A percentile compares a stretch with the other conserved stretches of the same genome.
Evolutionary conservation across 2,329 filamentous ascomycete species (phyloP).

Genomic region (Tolypocladium album): DNA sequence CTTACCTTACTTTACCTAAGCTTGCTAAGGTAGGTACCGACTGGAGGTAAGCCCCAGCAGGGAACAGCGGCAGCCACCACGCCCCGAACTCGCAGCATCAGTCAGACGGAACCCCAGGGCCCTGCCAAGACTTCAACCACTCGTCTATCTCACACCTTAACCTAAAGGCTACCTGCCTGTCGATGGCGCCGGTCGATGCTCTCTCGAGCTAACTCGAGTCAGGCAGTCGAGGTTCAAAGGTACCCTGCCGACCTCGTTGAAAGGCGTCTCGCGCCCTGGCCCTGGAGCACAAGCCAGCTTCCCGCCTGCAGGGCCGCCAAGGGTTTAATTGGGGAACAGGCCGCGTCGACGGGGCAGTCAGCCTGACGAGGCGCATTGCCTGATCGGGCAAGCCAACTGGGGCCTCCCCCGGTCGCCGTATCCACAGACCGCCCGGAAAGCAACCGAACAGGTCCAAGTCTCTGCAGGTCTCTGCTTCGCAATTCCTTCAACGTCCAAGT

Average conservation of each 20-base stretch:
- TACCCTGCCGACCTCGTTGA: not conserved
- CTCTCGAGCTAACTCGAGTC: not conserved
- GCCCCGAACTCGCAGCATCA: not conserved
- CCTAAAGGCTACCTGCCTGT: not conserved
- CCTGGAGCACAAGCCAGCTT: not conserved
- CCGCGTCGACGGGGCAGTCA: not conserved
- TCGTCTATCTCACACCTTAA: not conserved
- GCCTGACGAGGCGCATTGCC: constrained; percentile 5
- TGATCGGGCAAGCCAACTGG: not conserved
- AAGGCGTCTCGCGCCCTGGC: not conserved
- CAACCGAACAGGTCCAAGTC: not conserved
- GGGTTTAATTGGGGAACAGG: not conserved
- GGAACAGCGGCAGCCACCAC: not conserved
- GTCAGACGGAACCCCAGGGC: not conserved
- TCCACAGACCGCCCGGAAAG: constrained; percentile 1
- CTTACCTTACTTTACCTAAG: no score
- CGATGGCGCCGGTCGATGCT: not conserved
- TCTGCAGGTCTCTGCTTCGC: not conserved
- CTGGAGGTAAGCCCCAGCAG: no score
- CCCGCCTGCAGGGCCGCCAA: not conserved
- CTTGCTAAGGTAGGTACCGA: no score
- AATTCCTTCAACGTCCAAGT: not conserved
- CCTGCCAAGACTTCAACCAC: not conserved
- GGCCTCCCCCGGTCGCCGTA: not conserved
- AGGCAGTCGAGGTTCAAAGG: not conserved